Evolutionary conservation across 441 rosid genomes (phyloP), one percentile per base, ranked within the genome.

Genomic region (Bruguiera hainesii): DNA sequence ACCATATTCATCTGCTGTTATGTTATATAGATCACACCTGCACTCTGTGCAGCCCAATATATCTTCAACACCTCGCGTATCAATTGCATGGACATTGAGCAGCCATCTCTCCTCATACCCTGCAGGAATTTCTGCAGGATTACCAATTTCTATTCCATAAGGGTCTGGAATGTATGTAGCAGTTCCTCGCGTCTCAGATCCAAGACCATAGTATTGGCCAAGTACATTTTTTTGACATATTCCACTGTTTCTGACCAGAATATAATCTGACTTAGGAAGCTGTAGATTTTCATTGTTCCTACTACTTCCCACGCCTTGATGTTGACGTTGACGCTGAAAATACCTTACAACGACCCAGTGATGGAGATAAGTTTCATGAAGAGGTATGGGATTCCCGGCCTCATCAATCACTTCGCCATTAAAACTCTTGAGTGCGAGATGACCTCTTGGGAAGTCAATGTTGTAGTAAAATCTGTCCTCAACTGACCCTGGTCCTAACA

Each of bases 291-390:
- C 67, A 50, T 69, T 29, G 30, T 55, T 18, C 5, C 68, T 70
- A 7, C 59, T 46, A 37, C 64, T 63, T 66, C 62, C 42, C 16
- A 50, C 61, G 51, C 68, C 75, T 64, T 71, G 75, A 50, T 71
- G 84, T 19, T 51, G 72, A 64, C 77, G 72, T 65, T 69, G 73
- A 52, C 71, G 83, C 16, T 51, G 74, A 66, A 78, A 76, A 80
- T 83, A 84, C 9, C 80, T 89, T 6, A 4, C 59, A 37, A 88
- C 79, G 23, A 79, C 58, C 97, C 97, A 94, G 71, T 91, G 98
- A 70, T 94, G 97, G 48, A 94, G 91, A 79, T 94, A 94, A 29
- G 97, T 89, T 73, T 94, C 92, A 6, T 87, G 85, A 71, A 89
- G 85, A 7, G 97, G 92, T 20, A 91, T 66, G 0, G 93, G 79